These are phyloP conservation scores for Citrullus amarus DNA, from an alignment of 306 rosid species.

Conservation along the genomic window DNA sequence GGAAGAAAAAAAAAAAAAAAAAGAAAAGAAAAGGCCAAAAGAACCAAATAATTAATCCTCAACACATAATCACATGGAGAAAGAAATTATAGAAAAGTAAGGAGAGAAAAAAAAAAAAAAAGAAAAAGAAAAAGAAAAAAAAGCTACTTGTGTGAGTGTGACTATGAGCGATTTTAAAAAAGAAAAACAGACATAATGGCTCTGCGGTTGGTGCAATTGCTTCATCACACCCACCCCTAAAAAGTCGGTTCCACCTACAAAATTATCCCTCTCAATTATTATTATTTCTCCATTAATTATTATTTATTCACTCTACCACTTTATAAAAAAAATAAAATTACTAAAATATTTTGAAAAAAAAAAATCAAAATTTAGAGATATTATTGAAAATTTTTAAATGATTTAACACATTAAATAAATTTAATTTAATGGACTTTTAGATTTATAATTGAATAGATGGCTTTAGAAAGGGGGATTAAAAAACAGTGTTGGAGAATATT, in stretches of 20 bases:
- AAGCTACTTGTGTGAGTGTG: background rate
- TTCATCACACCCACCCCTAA: slow-evolving; percentile 6
- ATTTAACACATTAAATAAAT: no score
- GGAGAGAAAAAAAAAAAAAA: background rate
- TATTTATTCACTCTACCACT: background rate
- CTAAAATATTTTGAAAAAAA: no score
- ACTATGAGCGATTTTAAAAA: background rate
- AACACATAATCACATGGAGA: background rate
- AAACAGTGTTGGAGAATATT: background rate
- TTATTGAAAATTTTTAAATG: no score
- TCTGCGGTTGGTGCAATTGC: slow-evolving; percentile 6
- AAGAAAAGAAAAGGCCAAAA: background rate
- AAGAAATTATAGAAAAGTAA: background rate
- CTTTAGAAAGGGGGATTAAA: background rate
- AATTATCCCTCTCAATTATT: slow-evolving; percentile 3
- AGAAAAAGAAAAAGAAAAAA: background rate
- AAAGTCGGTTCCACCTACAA: background rate
- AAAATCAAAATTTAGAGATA: no score
- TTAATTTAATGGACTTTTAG: no score
- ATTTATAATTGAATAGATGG: background rate
- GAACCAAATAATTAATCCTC: background rate
- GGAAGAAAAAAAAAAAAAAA: background rate
- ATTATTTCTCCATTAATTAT: background rate
- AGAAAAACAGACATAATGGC: background rate
- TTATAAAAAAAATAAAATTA: no score